These are phyloP conservation scores for Dryas integrifolia DNA, from an alignment of 331 rosid species.

Conservation along the genomic window DNA sequence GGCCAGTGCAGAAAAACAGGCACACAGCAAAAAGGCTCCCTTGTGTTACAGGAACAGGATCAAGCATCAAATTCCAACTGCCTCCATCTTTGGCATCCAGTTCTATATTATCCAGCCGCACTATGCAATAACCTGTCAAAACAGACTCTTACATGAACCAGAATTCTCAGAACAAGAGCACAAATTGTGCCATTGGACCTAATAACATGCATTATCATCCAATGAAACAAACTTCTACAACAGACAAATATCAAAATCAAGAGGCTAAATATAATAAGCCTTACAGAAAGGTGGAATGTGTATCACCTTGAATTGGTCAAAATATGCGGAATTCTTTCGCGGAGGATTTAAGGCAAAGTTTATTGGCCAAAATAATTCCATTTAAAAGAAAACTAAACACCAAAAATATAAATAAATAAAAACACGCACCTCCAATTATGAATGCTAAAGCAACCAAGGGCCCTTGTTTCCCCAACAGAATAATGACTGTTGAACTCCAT, in stretches of 20 bases:
- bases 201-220: not conserved
- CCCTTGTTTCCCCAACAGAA: slow-evolving; percentile 92
- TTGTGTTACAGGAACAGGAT: slow-evolving; percentile 64
- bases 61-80: slow-evolving; percentile 31
- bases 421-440: slow-evolving; percentile 64
- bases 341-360: slow-evolving; percentile 16
- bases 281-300: slow-evolving; percentile 12
- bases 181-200: not conserved
- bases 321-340: too few species aligned
- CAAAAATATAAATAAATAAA: slow-evolving; percentile 4
- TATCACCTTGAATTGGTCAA: too few species aligned
- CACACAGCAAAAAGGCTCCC: slow-evolving; percentile 84
- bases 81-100: slow-evolving; percentile 34
- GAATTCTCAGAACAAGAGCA: slow-evolving; percentile 20
- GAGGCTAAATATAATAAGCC: slow-evolving; percentile 7
- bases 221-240: slow-evolving; percentile 6
- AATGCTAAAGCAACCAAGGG: slow-evolving; percentile 70
- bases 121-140: slow-evolving; percentile 74
- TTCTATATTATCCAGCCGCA: slow-evolving; percentile 47
- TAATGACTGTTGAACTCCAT: slow-evolving; percentile 73
- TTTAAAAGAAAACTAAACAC: not conserved
- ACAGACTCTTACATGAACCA: slow-evolving; percentile 22
- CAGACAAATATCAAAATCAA: slow-evolving; percentile 5
- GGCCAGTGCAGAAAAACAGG: slow-evolving; percentile 93
- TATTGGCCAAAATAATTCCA: not conserved